phyloP scores from a whole-genome alignment of 305 asterid genomes.

The Salvia sclarea region DNA sequence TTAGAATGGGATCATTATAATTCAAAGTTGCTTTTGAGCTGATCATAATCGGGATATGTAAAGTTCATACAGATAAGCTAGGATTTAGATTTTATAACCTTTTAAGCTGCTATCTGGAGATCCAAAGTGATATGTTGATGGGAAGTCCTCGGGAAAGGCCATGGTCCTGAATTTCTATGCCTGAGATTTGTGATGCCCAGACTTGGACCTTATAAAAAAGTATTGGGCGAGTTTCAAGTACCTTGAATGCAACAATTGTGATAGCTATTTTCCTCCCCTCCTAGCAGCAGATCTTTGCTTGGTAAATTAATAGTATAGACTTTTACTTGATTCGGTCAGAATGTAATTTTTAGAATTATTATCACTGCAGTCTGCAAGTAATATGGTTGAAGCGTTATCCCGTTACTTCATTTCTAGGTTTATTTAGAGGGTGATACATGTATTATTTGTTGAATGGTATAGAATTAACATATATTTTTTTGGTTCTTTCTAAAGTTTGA shows the following conservation, averaged over 20 bases:
- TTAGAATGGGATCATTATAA: background rate
- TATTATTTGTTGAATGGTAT: background rate
- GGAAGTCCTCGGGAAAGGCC: conserved; percentile 2
- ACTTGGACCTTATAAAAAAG: background rate
- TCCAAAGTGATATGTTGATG: background rate
- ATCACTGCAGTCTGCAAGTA: background rate
- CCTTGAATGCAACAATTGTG: background rate
- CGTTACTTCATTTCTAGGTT: background rate
- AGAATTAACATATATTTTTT: background rate
- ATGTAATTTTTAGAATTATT: background rate
- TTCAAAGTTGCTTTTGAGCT: conserved; percentile 20
- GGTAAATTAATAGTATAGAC: background rate
- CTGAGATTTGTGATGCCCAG: background rate
- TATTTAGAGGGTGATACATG: background rate
- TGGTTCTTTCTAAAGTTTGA: background rate
- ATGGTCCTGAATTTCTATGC: background rate
- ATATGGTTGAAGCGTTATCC: background rate
- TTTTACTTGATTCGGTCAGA: background rate
- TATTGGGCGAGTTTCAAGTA: background rate
- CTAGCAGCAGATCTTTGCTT: background rate
- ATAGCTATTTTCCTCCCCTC: background rate
- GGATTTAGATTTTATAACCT: background rate
- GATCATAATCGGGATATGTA: conserved; percentile 13
- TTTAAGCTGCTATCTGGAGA: conserved; percentile 5
- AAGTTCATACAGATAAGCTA: background rate